Base-by-base conservation (phyloP, 1,284 basidiomycete species). In the Leccinum fuscescens region DNA sequence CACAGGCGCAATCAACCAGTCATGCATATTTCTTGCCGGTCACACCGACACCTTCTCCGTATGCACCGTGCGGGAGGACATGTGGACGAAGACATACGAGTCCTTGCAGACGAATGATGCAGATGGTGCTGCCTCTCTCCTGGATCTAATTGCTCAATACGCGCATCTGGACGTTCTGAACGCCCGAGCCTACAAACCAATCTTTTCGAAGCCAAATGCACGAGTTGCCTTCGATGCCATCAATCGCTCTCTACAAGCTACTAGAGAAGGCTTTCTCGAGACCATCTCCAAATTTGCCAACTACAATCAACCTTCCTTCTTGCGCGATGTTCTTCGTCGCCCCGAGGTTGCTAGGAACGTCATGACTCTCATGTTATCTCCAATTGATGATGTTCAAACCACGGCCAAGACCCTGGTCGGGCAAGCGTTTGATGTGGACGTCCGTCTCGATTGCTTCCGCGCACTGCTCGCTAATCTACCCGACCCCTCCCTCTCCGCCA, bases 391-490 rank as follows among this genome's bases (percentile, higher is more conserved):
- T 9, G 76, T 95, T 14, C 90, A 92, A 67, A 79, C 81, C 56
- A 86, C 88, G 7, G 88, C 88, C 1, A 89, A 94, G 71, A 83
- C 82, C 29, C 73, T 96, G 7, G 81, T 93, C 24, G 89, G 90
- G 22, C 84, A 92, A 62, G 89, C 92, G 0, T 95, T 90, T 67
- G 90, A 94, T 63, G 90, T 89, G 17, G 93, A 95, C 67, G 88
- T 86, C 37, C 90, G 96, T 53, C 80, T 84, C 29, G 95, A 96
- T 64, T 94, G 92, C 72, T 89, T 96, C 69, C 86, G 91, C 9
- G 85, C 83, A 5, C 77, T 97, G 22, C 77, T 97, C 3, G 79
- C 82, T 63, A 82, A 87, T 53, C 79, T 83, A 60, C 85, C 93
- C 0, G 78, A 81, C 42, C 79, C 81, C 12, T 81, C 90, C 0